phyloP scores from a whole-genome alignment of 345 rosid genomes.

The Stellera chamaejasme region DNA sequence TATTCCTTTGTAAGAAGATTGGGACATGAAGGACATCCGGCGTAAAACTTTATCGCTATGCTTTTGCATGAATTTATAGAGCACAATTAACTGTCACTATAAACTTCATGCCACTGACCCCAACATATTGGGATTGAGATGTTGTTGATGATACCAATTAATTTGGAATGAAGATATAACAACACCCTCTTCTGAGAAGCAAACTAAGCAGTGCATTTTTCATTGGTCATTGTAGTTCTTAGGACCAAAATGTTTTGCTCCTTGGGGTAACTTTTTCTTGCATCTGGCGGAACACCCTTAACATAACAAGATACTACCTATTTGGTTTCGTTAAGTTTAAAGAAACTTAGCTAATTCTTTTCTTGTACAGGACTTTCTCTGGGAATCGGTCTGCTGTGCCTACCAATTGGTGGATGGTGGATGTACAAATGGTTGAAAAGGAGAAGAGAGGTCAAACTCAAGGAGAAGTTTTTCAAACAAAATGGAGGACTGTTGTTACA shows the following conservation, averaged over 20 bases:
- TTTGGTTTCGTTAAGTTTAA: background rate
- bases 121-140: too few species aligned
- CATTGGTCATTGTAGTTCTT: background rate
- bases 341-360: background rate
- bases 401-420: background rate
- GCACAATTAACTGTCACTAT: too few species aligned
- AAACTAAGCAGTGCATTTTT: background rate
- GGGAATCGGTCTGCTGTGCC: background rate
- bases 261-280: background rate
- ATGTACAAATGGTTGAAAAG: slow-evolving; percentile 5
- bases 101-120: too few species aligned
- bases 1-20: too few species aligned
- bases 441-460: background rate
- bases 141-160: too few species aligned
- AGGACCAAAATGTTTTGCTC: background rate
- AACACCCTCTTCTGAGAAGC: too few species aligned
- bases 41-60: too few species aligned
- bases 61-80: too few species aligned
- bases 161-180: too few species aligned
- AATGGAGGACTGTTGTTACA: background rate
- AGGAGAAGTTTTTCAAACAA: background rate
- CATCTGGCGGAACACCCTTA: background rate
- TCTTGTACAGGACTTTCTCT: background rate
- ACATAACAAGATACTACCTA: background rate
- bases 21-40: too few species aligned